Percentiles rank a stretch among this genome's conserved stretches.
Conservation (phyloP, 108 stramenopile genomes). For the Stephanodiscus triporus region DNA sequence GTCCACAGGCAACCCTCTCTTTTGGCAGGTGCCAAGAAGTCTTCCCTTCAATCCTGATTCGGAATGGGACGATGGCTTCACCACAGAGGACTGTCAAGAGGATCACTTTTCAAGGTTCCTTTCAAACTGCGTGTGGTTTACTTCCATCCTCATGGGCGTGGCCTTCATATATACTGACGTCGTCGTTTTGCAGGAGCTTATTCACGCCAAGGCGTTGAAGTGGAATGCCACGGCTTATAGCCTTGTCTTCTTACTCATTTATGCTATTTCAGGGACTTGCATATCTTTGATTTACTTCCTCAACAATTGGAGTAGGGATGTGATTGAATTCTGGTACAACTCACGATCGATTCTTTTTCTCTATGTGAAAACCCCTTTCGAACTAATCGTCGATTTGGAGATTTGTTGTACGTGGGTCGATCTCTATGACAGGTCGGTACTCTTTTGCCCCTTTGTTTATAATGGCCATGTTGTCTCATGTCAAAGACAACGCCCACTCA, state of each 20-base stretch:
- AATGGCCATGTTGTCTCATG: too few species aligned
- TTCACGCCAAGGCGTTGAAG: slow-evolving; percentile 37
- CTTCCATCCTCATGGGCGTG: slow-evolving; percentile 17
- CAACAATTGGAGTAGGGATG: slow-evolving; percentile 38
- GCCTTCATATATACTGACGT: slow-evolving; percentile 31
- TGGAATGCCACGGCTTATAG: slow-evolving; percentile 41
- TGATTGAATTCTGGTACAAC: slow-evolving; percentile 41
- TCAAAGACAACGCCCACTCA: not conserved
- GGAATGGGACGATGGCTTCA: slow-evolving; percentile 53
- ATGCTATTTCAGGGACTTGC: not conserved
- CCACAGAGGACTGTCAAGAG: slow-evolving; percentile 36
- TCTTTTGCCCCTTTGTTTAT: not conserved
- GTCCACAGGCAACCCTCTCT: slow-evolving; percentile 38
- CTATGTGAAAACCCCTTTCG: not conserved
- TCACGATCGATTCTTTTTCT: slow-evolving; percentile 19
- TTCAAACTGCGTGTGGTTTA: slow-evolving; percentile 12
- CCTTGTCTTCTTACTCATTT: slow-evolving; percentile 28
- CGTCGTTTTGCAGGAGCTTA: slow-evolving; percentile 29
- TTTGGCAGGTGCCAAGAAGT: slow-evolving; percentile 16
- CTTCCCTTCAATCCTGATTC: slow-evolving; percentile 44
- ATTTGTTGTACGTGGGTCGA: slow-evolving; percentile 53
- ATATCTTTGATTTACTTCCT: slow-evolving; percentile 27
- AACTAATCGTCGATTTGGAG: slow-evolving; percentile 37
- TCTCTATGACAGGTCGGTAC: slow-evolving; percentile 23
- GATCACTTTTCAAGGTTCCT: slow-evolving; percentile 23